Conservation (phyloP, 441 rosid genomes). For the Pelargonium citronellum region DNA sequence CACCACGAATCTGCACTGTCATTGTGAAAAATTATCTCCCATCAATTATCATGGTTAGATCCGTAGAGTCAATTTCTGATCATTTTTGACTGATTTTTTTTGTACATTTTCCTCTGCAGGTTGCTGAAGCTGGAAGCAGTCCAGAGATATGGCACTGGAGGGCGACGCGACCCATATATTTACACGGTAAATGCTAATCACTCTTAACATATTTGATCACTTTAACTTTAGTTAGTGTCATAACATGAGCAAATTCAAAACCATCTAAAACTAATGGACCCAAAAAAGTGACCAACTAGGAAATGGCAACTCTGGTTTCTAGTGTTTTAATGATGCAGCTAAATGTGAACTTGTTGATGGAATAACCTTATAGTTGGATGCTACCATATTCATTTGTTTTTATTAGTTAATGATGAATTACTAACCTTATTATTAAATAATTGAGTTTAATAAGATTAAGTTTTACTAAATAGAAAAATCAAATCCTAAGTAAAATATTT, state of each 20-base stretch:
- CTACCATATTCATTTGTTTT: too few relatives aligned
- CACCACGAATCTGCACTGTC: neutral
- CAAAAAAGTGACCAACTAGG: too few relatives aligned
- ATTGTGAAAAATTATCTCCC: neutral
- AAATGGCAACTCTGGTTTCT: too few relatives aligned
- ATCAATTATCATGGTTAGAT: neutral
- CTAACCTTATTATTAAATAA: too few relatives aligned
- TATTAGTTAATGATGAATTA: too few relatives aligned
- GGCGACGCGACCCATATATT: conserved; percentile 63
- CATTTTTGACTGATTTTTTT: neutral
- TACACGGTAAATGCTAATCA: conserved; percentile 46
- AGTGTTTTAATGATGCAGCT: too few relatives aligned
- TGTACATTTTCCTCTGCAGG: conserved; percentile 35
- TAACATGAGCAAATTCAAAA: neutral
- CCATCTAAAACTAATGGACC: neutral
- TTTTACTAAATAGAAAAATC: too few relatives aligned
- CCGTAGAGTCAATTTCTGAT: neutral
- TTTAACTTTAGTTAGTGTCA: neutral
- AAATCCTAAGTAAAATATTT: too few relatives aligned
- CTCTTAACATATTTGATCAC: neutral
- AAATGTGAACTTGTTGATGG: too few relatives aligned
- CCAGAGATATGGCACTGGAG: conserved; percentile 74
- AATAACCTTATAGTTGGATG: too few relatives aligned
- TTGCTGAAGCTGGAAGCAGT: conserved; percentile 51
- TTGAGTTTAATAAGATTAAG: too few relatives aligned